Percentiles rank a stretch among this genome's conserved stretches.
These are phyloP conservation scores for Haplosporangium sp. DNA, from an alignment of 371 early-diverging fungal genomes.

Conservation along the genomic window DNA sequence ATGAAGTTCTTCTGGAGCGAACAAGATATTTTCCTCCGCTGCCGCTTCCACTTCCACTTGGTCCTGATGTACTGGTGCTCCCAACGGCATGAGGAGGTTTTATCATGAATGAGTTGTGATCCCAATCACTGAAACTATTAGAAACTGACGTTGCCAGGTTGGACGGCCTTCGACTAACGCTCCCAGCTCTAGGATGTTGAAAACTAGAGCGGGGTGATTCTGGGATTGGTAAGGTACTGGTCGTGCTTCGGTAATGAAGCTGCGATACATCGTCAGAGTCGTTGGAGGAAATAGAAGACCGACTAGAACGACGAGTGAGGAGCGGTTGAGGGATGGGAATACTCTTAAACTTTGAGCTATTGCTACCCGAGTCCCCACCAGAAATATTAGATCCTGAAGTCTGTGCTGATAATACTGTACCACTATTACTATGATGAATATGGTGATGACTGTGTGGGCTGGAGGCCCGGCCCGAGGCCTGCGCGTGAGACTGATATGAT, in stretches of 20 bases:
- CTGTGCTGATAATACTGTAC: conserved; percentile 6
- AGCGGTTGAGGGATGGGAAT: conserved; percentile 58
- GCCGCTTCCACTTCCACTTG: conserved; percentile 13
- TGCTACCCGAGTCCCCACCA: conserved; percentile 26
- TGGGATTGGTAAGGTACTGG: conserved; percentile 35
- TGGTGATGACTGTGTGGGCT: conserved; percentile 27
- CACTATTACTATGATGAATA: conserved; percentile 23
- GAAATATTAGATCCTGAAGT: conserved; percentile 28
- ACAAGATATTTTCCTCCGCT: conserved; percentile 52
- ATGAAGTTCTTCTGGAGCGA: conserved; percentile 52
- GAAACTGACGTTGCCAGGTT: conserved; percentile 47
- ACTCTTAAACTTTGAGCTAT: conserved; percentile 52
- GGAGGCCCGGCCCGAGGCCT: conserved; percentile 15
- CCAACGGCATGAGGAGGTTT: conserved; percentile 25
- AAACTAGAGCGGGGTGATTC: conserved; percentile 34
- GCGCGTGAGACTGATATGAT: conserved; percentile 41
- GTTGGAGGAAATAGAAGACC: conserved; percentile 55
- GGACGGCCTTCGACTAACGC: conserved; percentile 39
- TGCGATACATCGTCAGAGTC: conserved; percentile 51
- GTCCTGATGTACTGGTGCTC: conserved; percentile 4
- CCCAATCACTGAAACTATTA: conserved; percentile 53
- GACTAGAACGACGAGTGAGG: conserved; percentile 54
- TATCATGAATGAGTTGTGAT: conserved; percentile 33
- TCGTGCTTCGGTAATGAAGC: conserved; percentile 41
- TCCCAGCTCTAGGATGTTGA: conserved; percentile 34